Evolutionary conservation across 768 basidiomycete genomes (phyloP).

Genomic region (Auriscalpium orientale): DNA sequence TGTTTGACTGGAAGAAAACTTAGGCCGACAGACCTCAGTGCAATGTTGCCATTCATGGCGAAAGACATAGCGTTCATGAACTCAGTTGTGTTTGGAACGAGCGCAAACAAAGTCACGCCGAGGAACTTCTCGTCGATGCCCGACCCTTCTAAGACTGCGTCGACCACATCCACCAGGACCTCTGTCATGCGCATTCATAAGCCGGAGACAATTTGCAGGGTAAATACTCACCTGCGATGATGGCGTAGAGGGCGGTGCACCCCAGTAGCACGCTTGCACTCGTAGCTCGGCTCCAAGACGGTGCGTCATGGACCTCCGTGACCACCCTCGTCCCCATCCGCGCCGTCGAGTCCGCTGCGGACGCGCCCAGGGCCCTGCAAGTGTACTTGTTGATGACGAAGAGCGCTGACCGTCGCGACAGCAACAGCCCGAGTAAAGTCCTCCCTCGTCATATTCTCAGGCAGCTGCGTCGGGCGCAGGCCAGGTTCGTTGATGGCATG

Average conservation of each 20-base stretch:
- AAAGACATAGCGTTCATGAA: slow-evolving; percentile 99
- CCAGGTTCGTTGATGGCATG: slow-evolving; percentile 60
- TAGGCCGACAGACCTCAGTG: slow-evolving; percentile 59
- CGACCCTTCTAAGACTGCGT: slow-evolving; percentile 82
- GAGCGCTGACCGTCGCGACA: slow-evolving; percentile 85
- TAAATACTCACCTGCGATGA: slow-evolving; percentile 77
- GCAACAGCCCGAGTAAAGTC: slow-evolving; percentile 93
- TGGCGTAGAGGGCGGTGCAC: slow-evolving; percentile 89
- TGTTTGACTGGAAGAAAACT: not conserved
- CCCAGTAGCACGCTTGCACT: slow-evolving; percentile 84
- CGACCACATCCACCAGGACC: slow-evolving; percentile 90
- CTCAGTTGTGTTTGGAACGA: slow-evolving; percentile 98
- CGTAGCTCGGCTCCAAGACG: slow-evolving; percentile 87
- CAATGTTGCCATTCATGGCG: slow-evolving; percentile 93
- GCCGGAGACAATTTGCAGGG: too few relatives aligned
- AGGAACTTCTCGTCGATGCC: slow-evolving; percentile 97
- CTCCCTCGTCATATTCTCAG: slow-evolving; percentile 67
- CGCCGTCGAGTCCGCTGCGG: slow-evolving; percentile 31
- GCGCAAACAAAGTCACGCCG: slow-evolving; percentile 91
- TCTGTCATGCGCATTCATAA: slow-evolving; percentile 40
- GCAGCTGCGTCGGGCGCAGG: slow-evolving; percentile 44
- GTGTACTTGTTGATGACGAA: slow-evolving; percentile 71
- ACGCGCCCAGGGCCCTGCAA: slow-evolving; percentile 40
- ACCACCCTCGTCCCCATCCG: slow-evolving; percentile 40
- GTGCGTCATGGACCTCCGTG: slow-evolving; percentile 90